Conservation (phyloP, 1,284 basidiomycete genomes). For the Pisolithus thermaeus region DNA sequence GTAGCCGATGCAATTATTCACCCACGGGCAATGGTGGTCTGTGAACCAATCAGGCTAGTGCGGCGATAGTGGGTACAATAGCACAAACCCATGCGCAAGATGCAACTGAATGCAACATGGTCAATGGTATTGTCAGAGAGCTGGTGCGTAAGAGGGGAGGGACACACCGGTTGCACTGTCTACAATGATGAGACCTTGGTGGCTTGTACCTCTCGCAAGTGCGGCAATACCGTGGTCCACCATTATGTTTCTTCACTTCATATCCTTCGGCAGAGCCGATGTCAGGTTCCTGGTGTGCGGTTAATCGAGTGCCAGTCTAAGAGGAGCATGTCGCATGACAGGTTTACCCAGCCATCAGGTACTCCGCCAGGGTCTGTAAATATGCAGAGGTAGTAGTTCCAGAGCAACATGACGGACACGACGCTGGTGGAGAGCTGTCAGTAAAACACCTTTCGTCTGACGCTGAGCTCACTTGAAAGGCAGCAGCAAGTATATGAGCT, state of each 20-base stretch:
- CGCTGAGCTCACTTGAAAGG: constrained; percentile 78
- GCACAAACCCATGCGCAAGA: constrained; percentile 72
- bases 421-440: constrained; percentile 40
- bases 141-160: not conserved
- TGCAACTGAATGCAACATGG: constrained; percentile 45
- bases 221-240: constrained; percentile 76
- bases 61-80: not conserved
- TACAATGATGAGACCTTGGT: constrained; percentile 83
- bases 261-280: constrained; percentile 61
- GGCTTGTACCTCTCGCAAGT: constrained; percentile 72
- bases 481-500: constrained; percentile 66
- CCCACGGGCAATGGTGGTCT: constrained; percentile 93
- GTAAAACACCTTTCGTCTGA: constrained; percentile 1
- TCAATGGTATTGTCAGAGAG: not conserved
- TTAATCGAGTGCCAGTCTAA: constrained; percentile 1
- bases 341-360: constrained; percentile 72
- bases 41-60: constrained; percentile 7
- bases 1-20: constrained; percentile 88
- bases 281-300: constrained; percentile 60
- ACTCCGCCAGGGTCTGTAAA: constrained; percentile 80
- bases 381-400: constrained; percentile 85
- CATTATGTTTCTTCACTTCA: constrained; percentile 84
- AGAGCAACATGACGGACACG: constrained; percentile 72
- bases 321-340: constrained; percentile 2
- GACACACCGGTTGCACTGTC: constrained; percentile 73